Base-by-base conservation (phyloP, 306 rosid species). In the Trifolium pratense region DNA sequence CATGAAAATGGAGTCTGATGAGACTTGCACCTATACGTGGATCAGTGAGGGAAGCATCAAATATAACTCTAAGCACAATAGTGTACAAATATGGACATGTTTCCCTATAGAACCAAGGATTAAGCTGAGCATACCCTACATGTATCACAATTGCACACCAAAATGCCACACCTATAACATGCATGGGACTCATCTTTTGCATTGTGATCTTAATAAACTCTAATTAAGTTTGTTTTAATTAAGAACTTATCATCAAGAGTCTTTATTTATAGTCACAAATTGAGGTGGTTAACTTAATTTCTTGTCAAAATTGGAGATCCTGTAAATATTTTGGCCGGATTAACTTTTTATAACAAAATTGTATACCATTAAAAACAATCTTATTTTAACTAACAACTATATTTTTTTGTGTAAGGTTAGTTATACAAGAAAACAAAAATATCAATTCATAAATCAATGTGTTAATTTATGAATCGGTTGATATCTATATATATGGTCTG, bases 1-100 rank as follows among this genome's bases (percentile, higher is more conserved):
- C 91, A 15, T 87, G 91, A 43, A 87, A 85, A 46, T 83, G 87
- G 78, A 87, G 87, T 64, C 91, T 78, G 2, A 70, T 11, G 64
- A 87, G 81, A 70, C 86, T 82, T 42, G 83, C 87, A 16, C 76
- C 78, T 1, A 85, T 83, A 1, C 84, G 79, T 0, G 76, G 34
- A 69, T 87, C 89, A 16, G 9, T 48, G 55, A n/a, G 9, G 9
- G 55, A 48, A n/a, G 21, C 55, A 6, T 3, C 3, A 48, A n/a
- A 48, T 0, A 48, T 48, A 3, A 6, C 21, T n/a, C 21, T 48
- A 48, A 48, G 16, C 9, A 48, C 55, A 48, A 48, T 48, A 15
- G 9, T 8, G 9, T 48, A 48, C 3, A 48, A 6, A 15, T 1
- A n/a, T n/a, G 55, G 55, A n/a, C 55, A 48, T 48, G 55, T 48